Evolutionary conservation across 1,284 basidiomycete genomes (phyloP).

Genomic region (Leccinum subrobustum): DNA sequence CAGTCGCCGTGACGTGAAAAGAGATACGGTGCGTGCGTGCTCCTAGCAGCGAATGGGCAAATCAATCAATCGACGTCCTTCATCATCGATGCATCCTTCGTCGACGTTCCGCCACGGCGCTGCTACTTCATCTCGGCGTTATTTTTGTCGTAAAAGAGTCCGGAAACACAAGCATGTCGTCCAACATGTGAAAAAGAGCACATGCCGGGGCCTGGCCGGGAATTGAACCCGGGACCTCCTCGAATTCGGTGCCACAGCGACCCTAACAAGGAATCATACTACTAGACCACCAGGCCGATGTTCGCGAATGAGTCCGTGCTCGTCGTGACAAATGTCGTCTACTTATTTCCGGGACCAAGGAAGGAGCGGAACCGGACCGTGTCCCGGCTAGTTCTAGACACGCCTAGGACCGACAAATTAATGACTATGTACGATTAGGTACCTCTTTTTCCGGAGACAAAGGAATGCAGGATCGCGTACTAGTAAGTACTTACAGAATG

Average conservation of each 20-base stretch:
- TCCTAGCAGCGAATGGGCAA: conserved; percentile 20
- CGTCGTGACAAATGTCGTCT: neutral
- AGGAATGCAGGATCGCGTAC: neutral
- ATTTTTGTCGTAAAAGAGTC: conserved; percentile 10
- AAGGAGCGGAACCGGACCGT: neutral
- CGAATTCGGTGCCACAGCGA: conserved; percentile 8
- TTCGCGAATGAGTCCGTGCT: neutral
- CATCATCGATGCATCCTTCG: conserved; percentile 15
- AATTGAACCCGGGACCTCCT: conserved; percentile 87
- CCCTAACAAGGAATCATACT: conserved; percentile 74
- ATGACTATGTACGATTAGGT: neutral
- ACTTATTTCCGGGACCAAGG: neutral
- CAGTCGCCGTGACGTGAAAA: conserved; percentile 40
- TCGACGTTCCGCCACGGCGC: conserved; percentile 2
- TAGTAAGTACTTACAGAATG: neutral
- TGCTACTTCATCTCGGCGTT: conserved; percentile 20
- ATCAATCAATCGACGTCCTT: conserved; percentile 22
- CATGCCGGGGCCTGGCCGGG: conserved; percentile 68
- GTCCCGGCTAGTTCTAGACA: neutral
- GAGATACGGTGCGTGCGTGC: conserved; percentile 32
- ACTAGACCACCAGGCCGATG: conserved; percentile 66
- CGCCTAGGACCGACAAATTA: neutral
- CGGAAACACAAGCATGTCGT: conserved; percentile 4
- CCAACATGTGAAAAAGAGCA: conserved; percentile 8
- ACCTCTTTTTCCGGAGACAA: neutral